These are phyloP conservation scores for Pseudogymnoascus sp. DNA, from an alignment of 2,329 filamentous ascomycete species.

Conservation along the genomic window DNA sequence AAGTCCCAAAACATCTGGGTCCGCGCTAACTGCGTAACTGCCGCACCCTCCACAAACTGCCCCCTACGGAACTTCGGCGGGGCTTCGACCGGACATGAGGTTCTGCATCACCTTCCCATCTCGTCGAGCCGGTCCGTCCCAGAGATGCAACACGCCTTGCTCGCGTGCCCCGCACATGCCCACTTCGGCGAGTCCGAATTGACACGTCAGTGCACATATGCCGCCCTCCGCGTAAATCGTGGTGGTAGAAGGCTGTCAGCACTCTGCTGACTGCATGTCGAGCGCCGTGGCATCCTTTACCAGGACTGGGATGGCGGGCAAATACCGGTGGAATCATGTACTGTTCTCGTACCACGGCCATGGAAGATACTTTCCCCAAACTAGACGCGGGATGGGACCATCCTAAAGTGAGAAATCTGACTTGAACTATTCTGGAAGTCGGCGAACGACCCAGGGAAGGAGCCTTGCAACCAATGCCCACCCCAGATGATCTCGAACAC, in stretches of 20 bases:
- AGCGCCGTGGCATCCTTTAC: neutral
- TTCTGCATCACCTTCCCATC: slow-evolving; percentile 1
- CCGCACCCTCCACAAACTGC: neutral
- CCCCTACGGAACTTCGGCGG: neutral
- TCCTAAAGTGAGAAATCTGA: slow-evolving; percentile 4
- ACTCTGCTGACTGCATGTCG: neutral
- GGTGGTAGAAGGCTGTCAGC: neutral
- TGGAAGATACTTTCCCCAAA: neutral
- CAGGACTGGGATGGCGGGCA: neutral
- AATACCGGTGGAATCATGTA: neutral
- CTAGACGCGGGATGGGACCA: neutral
- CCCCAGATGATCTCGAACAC: neutral
- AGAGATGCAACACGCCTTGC: slow-evolving; percentile 1
- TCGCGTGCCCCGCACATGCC: slow-evolving; percentile 2
- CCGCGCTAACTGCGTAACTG: neutral
- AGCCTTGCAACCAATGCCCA: neutral
- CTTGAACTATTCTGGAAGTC: neutral
- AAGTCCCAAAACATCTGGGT: neutral
- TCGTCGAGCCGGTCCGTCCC: neutral
- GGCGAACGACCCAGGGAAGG: neutral
- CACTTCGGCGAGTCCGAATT: neutral
- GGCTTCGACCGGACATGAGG: neutral
- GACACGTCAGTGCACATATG: slow-evolving; percentile 11
- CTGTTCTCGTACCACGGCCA: neutral
- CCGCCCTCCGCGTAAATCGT: neutral